These are phyloP conservation scores for Pugionium cornutum DNA, from an alignment of 345 rosid genomes.

Conservation along the genomic window DNA sequence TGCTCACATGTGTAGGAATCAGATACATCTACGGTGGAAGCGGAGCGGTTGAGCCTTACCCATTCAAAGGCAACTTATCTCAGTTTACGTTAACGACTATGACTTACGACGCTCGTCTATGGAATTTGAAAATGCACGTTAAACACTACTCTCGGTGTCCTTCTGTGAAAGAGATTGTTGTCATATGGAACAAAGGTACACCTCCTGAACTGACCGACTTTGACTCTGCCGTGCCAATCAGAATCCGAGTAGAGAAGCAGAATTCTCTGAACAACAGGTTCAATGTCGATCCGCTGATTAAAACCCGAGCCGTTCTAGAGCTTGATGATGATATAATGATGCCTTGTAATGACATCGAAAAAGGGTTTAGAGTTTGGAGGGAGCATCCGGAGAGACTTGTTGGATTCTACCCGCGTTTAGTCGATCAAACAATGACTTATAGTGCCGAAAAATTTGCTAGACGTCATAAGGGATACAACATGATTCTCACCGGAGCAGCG, in stretches of 20 bases:
- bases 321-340: conserved; percentile 98
- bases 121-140: conserved; percentile 94
- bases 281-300: conserved; percentile 64
- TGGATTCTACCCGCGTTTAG: conserved; percentile 85
- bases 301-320: conserved; percentile 82
- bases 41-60: conserved; percentile 74
- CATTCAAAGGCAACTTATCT: conserved; percentile 65
- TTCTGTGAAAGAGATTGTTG: conserved; percentile 86
- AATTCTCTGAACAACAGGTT: conserved; percentile 91
- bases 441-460: conserved; percentile 81
- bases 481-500: conserved; percentile 97
- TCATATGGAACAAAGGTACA: conserved; percentile 93
- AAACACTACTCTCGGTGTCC: conserved; percentile 92
- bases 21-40: conserved; percentile 72
- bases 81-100: conserved; percentile 88
- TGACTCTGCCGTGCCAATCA: conserved; percentile 82
- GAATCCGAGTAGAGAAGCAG: conserved; percentile 68
- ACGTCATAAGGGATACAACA: conserved; percentile 66
- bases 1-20: conserved; percentile 56
- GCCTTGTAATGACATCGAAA: conserved; percentile 77
- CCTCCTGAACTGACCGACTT: conserved; percentile 67
- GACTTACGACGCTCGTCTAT: conserved; percentile 96
- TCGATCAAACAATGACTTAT: conserved; percentile 59
- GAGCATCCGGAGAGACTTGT: conserved; percentile 80
- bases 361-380: conserved; percentile 89